A percentile compares a stretch with the other conserved stretches of the same genome.
Evolutionary conservation across 1,284 basidiomycete species (phyloP).

Genomic region (Apiotrichum laibachii): DNA sequence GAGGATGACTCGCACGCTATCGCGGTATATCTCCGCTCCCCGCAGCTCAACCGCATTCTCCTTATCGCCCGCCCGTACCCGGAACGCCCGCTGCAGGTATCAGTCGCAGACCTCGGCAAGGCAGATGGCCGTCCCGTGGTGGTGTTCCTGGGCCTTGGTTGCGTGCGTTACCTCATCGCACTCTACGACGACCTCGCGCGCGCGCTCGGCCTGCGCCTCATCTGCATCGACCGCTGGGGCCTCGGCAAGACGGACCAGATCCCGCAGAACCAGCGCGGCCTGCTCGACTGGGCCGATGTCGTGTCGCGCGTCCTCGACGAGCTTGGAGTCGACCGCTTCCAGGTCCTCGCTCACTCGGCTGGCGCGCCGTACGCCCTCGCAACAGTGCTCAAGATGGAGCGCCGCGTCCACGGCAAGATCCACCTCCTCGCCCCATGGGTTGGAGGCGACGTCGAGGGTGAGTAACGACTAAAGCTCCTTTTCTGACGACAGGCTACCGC

Average conservation of each 20-base stretch:
- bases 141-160: slow-evolving; percentile 88
- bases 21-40: slow-evolving; percentile 68
- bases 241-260: slow-evolving; percentile 75
- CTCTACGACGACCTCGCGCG: slow-evolving; percentile 95
- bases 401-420: slow-evolving; percentile 76
- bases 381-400: slow-evolving; percentile 68
- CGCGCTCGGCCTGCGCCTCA: slow-evolving; percentile 76
- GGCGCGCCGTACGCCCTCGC: slow-evolving; percentile 92
- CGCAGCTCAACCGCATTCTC: slow-evolving; percentile 76
- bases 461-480: slow-evolving; percentile 37
- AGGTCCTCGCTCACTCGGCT: slow-evolving; percentile 93
- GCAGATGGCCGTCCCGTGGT: slow-evolving; percentile 78
- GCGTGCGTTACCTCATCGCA: slow-evolving; percentile 89
- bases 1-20: slow-evolving; percentile 33
- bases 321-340: slow-evolving; percentile 73
- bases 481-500: slow-evolving; percentile 69
- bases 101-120: slow-evolving; percentile 84
- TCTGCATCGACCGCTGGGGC: slow-evolving; percentile 97
- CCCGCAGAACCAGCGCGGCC: slow-evolving; percentile 66
- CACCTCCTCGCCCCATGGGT: slow-evolving; percentile 97
- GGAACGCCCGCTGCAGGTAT: slow-evolving; percentile 76
- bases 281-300: slow-evolving; percentile 85
- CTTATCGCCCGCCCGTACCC: slow-evolving; percentile 64
- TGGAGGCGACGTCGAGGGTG: slow-evolving; percentile 71
- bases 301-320: slow-evolving; percentile 85